phyloP scores from a whole-genome alignment of 768 basidiomycete species.

The Dacryopinax primogenitus region DNA sequence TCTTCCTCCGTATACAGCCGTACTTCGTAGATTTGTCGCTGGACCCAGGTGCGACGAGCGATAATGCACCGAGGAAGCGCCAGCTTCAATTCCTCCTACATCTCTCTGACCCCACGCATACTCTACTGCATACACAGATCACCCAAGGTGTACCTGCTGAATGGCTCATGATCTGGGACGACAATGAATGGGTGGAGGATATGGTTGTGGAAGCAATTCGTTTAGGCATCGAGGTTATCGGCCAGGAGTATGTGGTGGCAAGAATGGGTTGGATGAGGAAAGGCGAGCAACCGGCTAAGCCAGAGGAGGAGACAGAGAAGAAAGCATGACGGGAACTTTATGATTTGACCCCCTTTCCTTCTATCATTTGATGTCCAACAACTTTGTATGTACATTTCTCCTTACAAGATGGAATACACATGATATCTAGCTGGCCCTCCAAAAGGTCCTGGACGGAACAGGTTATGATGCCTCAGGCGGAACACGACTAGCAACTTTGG shows the following conservation, averaged over 20 bases:
- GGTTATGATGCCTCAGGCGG: not conserved
- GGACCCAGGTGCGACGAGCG: constrained; percentile 20
- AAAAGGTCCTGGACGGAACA: not conserved
- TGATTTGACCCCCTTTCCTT: not conserved
- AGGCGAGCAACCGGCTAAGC: constrained; percentile 11
- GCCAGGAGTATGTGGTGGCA: constrained; percentile 78
- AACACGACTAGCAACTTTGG: not conserved
- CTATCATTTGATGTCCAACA: not conserved
- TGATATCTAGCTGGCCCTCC: not conserved
- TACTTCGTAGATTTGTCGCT: constrained; percentile 48
- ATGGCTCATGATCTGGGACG: constrained; percentile 85
- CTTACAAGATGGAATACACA: constrained; percentile 7
- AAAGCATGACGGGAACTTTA: not conserved
- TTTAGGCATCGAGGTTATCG: constrained; percentile 75
- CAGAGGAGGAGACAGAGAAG: constrained; percentile 13
- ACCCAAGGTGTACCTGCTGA: constrained; percentile 72
- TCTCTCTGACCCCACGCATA: constrained; percentile 66
- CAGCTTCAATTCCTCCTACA: constrained; percentile 62
- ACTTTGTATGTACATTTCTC: not conserved
- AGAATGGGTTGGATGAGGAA: constrained; percentile 63
- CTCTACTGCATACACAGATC: constrained; percentile 58
- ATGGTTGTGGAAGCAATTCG: constrained; percentile 74
- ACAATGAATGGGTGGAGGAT: constrained; percentile 95
- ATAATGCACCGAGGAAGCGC: constrained; percentile 21
- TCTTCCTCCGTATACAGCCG: constrained; percentile 90